Percentiles rank a stretch among this genome's conserved stretches.
phyloP scores from a whole-genome alignment of 495 filamentous ascomycete species.

The Staphylotrichum longicolle region DNA sequence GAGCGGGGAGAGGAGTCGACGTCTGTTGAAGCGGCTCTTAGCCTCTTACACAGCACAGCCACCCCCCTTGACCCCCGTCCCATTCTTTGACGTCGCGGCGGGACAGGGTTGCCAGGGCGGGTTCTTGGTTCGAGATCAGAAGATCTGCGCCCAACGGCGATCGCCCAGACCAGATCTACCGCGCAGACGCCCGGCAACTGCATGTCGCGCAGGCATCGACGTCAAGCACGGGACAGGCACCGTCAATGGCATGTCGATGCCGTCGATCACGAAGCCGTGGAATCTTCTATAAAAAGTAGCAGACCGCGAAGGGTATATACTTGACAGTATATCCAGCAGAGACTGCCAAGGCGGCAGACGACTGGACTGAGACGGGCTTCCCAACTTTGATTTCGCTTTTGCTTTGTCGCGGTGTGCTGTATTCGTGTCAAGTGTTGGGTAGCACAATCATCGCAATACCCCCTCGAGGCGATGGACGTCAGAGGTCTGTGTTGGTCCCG shows the following conservation, averaged over 20 bases:
- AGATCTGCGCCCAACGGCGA: constrained; percentile 11
- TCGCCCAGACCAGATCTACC: constrained; percentile 12
- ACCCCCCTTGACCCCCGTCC: constrained; percentile 2
- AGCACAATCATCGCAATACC: not conserved
- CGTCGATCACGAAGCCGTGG: constrained; percentile 11
- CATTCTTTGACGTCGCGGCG: constrained; percentile 3
- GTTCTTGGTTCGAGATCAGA: constrained; percentile 3
- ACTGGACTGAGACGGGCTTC: not conserved
- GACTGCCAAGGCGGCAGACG: not conserved
- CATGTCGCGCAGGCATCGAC: not conserved
- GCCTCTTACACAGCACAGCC: constrained; percentile 8
- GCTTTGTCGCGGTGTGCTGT: not conserved
- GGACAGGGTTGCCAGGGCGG: too few relatives aligned
- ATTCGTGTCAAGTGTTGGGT: not conserved
- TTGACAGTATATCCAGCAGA: too few relatives aligned
- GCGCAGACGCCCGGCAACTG: not conserved
- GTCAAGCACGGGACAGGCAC: not conserved
- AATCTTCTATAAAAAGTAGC: constrained; percentile 5
- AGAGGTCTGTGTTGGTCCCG: not conserved
- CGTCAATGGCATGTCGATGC: constrained; percentile 4
- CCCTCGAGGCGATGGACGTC: not conserved
- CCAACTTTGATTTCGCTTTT: not conserved
- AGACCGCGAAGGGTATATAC: not conserved
- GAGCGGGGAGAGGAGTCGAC: too few relatives aligned
- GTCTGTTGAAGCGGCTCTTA: constrained; percentile 8